Conservation (phyloP, 1,139 yeast genomes). For the Hansenula lynferdii region DNA sequence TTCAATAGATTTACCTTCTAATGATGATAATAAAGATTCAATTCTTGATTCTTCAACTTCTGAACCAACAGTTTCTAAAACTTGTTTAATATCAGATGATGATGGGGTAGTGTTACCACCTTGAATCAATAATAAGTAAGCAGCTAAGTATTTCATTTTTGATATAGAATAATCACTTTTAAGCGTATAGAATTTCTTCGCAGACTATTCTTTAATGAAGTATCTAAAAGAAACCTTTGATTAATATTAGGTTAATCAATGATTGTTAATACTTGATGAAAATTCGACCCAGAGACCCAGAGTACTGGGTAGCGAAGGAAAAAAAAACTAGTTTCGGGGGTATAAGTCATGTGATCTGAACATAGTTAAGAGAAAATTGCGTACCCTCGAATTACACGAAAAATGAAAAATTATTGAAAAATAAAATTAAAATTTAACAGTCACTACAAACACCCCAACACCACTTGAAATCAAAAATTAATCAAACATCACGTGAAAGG, state of each 20-base stretch:
- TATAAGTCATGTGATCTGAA: not conserved
- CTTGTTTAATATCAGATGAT: constrained; percentile 84
- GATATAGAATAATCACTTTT: constrained; percentile 38
- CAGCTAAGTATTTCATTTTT: constrained; percentile 88
- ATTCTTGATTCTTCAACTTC: constrained; percentile 93
- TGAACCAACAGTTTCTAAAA: constrained; percentile 90
- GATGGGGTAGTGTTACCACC: constrained; percentile 90
- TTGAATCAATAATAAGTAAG: constrained; percentile 81
- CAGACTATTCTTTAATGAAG: constrained; percentile 26
- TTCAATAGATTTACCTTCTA: constrained; percentile 85
- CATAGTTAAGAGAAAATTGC: not conserved
- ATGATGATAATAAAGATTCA: constrained; percentile 78
- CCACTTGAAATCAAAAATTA: not conserved
- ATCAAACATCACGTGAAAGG: not conserved
- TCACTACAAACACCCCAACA: not conserved
- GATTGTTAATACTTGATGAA: too few species aligned
- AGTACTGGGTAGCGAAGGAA: too few species aligned
- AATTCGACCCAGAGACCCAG: too few species aligned
- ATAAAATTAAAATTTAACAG: too few species aligned
- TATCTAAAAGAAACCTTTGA: not conserved
- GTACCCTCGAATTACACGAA: constrained; percentile 1
- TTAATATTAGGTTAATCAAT: too few species aligned
- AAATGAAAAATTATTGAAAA: too few species aligned
- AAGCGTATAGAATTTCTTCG: constrained; percentile 30
- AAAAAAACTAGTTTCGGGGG: not conserved